Evolutionary conservation across 345 rosid species (phyloP).

Genomic region (Ailanthus altissimus): DNA sequence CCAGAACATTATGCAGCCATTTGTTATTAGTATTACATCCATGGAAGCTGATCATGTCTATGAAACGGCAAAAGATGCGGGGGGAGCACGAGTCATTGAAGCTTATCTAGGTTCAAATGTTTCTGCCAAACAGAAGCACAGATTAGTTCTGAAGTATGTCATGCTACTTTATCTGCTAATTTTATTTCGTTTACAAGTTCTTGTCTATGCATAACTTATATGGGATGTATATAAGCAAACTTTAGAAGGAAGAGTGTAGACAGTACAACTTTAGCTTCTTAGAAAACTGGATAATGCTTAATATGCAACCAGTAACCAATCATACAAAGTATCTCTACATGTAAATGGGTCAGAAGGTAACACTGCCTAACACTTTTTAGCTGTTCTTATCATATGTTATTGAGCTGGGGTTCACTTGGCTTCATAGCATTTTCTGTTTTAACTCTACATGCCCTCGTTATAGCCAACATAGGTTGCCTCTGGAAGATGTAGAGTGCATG

Average conservation of each 20-base stretch:
- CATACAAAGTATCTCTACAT: background rate
- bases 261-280: background rate
- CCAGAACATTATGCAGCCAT: conserved; percentile 80
- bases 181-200: conserved; percentile 11
- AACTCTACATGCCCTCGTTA: background rate
- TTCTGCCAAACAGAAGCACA: conserved; percentile 71
- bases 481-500: background rate
- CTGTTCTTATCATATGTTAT: background rate
- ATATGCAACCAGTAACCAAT: background rate
- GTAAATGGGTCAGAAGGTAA: background rate
- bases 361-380: background rate
- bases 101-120: conserved; percentile 76
- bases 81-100: conserved; percentile 88
- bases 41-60: conserved; percentile 70
- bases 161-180: conserved; percentile 19
- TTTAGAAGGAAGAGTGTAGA: background rate
- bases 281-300: background rate
- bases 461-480: background rate
- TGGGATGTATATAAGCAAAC: background rate
- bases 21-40: conserved; percentile 60
- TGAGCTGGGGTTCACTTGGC: background rate
- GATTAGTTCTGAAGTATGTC: conserved; percentile 72
- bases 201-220: background rate
- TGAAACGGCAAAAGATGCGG: conserved; percentile 73
- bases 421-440: background rate